These are phyloP conservation scores for Chlorella sp. DNA, from an alignment of 139 green algal species.

Conservation along the genomic window DNA sequence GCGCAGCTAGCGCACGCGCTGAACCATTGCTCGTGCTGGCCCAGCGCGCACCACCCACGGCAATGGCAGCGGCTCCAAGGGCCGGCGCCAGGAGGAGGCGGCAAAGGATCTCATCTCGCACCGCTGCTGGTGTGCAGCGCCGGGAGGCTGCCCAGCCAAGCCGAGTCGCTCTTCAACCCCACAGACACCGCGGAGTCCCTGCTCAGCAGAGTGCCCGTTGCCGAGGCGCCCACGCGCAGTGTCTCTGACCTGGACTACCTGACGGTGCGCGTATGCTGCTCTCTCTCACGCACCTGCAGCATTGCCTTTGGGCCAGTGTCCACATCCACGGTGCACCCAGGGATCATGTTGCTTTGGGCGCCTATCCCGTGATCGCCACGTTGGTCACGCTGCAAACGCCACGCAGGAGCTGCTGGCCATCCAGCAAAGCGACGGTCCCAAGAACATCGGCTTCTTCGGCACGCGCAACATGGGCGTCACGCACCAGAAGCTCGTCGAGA, in stretches of 20 bases:
- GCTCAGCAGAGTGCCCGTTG: constrained; percentile 13
- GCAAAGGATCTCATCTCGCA: no score
- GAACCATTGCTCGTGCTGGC: no score
- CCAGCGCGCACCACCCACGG: no score
- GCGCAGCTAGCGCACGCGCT: no score
- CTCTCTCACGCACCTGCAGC: no score
- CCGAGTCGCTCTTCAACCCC: constrained; percentile 32
- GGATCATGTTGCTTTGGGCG: no score
- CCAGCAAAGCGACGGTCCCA: constrained; percentile 88
- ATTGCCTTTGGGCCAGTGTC: no score
- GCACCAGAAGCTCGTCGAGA: constrained; percentile 97
- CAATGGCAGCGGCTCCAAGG: no score
- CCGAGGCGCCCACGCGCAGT: constrained; percentile 15
- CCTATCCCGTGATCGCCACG: background rate
- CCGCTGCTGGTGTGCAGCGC: background rate
- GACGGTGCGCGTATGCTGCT: no score
- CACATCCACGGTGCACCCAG: no score
- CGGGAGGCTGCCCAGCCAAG: constrained; percentile 39
- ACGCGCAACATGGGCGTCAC: constrained; percentile 98
- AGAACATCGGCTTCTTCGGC: constrained; percentile 95
- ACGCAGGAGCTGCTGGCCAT: constrained; percentile 95
- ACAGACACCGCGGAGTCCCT: constrained; percentile 19
- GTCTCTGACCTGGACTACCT: constrained; percentile 50
- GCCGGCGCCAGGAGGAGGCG: no score
- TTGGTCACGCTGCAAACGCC: background rate